Evolutionary conservation across 2,329 filamentous ascomycete species (phyloP), one percentile per base, ranked within the genome.

Genomic region (Tolypocladium capitatum): DNA sequence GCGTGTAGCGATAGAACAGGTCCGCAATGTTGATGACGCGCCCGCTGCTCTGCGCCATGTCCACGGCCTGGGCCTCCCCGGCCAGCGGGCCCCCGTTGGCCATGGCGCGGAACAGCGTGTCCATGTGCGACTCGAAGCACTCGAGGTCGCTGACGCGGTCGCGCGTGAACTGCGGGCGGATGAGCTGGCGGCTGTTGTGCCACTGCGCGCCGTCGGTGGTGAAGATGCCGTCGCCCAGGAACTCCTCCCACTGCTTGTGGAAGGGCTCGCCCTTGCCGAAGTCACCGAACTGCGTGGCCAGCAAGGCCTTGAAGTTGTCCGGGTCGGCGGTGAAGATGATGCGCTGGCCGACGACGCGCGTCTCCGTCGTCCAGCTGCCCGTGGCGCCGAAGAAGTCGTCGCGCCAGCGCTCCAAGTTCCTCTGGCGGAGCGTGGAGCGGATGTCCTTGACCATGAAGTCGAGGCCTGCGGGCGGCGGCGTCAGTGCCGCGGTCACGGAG

Each of bases 221-320:
- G 64, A 86, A 88, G 69, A 86, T 87, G 66, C 79, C 58, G 56
- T 86, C 75, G 27, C 84, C 85, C 24, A 94, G 68, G 53, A 86
- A 94, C 20, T 80, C 76, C 48, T 77, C 71, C 84, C 85, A 94
- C 48, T 90, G 83, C 8, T 64, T 55, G 55, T 90, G 83, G 67
- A 94, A 94, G 30, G 72, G 66, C 53, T 80, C 67, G 8, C 88
- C 88, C 61, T 94, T 89, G 56, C 88, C 89, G 61, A 81, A 96
- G 61, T 94, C 86, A 40, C 51, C 49, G 60, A 95, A 96, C 60
- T 95, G 87, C 1, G 84, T 84, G 0, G 89, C 86, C 27, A 96
- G 71, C 27, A 95, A 75, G 13, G 89, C 87, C 64, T 94, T 94
- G 67, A 94, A 84, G 60, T 94, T 95, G 58, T 94, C 87, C 0